A percentile compares a stretch with the other conserved stretches of the same genome.
These are phyloP conservation scores for Aspergillus sp. DNA, from an alignment of 2,329 filamentous ascomycete genomes.

Conservation along the genomic window DNA sequence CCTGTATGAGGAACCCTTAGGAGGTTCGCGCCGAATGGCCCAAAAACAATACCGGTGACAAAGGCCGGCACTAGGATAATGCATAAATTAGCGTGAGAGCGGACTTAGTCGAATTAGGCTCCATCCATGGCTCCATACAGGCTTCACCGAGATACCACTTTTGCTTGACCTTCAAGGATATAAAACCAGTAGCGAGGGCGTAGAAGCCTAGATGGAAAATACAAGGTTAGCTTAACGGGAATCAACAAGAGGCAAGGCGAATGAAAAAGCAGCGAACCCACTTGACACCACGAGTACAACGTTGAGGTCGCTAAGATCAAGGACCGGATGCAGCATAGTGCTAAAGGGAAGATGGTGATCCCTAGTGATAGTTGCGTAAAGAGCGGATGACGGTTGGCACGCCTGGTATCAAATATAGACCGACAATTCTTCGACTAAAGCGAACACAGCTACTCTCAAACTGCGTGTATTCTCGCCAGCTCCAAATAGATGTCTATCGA, in stretches of 20 bases:
- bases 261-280: conserved; percentile 14
- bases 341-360: not conserved
- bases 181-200: conserved; percentile 32
- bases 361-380: not conserved
- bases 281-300: conserved; percentile 34
- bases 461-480: not conserved
- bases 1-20: conserved; percentile 47
- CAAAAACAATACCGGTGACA: conserved; percentile 54
- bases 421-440: not conserved
- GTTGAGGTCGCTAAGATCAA: conserved; percentile 37
- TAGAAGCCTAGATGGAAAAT: conserved; percentile 27
- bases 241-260: not conserved
- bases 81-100: not conserved
- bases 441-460: not conserved
- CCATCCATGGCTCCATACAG: conserved; percentile 22
- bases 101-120: not conserved
- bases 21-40: conserved; percentile 56
- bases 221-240: conserved; percentile 7
- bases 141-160: conserved; percentile 43
- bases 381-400: not conserved
- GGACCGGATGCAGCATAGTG: conserved; percentile 36
- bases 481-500: not conserved
- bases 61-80: conserved; percentile 53
- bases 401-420: not conserved
- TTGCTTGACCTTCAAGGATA: conserved; percentile 39